Percentiles rank a stretch among this genome's conserved stretches.
Evolutionary conservation across 2,329 filamentous ascomycete genomes (phyloP).

Genomic region (Calycina herbarum): DNA sequence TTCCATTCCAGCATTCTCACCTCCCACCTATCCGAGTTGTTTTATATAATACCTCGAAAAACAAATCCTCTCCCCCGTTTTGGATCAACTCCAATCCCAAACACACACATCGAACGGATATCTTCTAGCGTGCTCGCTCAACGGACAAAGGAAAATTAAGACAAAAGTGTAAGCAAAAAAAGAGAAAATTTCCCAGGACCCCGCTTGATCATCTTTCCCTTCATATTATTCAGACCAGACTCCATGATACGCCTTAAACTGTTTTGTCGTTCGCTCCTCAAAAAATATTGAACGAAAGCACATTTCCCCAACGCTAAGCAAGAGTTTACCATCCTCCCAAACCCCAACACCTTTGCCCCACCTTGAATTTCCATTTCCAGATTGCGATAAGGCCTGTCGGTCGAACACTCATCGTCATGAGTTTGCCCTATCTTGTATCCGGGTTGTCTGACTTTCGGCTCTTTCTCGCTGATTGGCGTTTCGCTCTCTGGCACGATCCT

Average conservation of each 20-base stretch:
- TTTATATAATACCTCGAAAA: background rate
- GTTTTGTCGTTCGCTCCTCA: background rate
- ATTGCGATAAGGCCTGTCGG: background rate
- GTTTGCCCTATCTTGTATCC: background rate
- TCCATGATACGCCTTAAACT: background rate
- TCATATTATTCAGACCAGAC: conserved; percentile 2
- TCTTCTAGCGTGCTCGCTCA: conserved; percentile 3
- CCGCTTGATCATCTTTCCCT: conserved; percentile 3
- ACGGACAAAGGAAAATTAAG: background rate
- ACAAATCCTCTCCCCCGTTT: background rate
- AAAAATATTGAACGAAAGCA: background rate
- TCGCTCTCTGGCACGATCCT: conserved; percentile 31
- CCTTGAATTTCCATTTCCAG: background rate
- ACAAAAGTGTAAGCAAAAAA: background rate
- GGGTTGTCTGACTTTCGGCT: conserved; percentile 3
- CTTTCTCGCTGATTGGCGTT: conserved; percentile 23
- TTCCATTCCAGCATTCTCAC: background rate
- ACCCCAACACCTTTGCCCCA: background rate
- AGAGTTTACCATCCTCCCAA: background rate
- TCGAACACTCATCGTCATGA: conserved; percentile 6
- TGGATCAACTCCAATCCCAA: background rate
- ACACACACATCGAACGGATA: background rate
- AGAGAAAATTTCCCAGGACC: background rate
- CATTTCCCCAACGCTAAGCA: conserved; percentile 5
- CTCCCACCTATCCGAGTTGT: background rate